Percentiles rank a stretch among this genome's conserved stretches.
Evolutionary conservation across 1,284 basidiomycete genomes (phyloP).

Genomic region (Cryptococcus sp.): DNA sequence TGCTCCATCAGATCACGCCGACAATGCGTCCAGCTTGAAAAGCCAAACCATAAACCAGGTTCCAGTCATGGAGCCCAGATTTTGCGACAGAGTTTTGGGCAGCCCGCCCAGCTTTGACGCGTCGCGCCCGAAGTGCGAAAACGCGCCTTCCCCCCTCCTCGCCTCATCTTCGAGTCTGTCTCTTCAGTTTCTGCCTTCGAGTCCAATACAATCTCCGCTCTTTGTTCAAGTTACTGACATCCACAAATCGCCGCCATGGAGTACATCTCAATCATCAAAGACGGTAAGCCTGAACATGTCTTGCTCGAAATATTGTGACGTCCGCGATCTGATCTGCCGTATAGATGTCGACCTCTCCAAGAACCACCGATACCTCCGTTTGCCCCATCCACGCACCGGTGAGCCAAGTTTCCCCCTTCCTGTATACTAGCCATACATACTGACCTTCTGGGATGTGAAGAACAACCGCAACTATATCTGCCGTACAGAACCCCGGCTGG

Average conservation of each 20-base stretch:
- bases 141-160: not conserved
- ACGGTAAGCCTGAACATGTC: constrained; percentile 7
- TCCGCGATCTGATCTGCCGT: not conserved
- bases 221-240: not conserved
- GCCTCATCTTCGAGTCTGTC: not conserved
- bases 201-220: no score
- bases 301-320: not conserved
- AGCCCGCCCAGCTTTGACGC: not conserved
- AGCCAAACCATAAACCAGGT: no score
- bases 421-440: not conserved
- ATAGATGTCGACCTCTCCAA: constrained; percentile 33
- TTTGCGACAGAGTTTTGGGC: not conserved
- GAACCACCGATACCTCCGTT: constrained; percentile 35
- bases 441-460: constrained; percentile 9
- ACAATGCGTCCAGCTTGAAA: no score
- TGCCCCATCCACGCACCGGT: constrained; percentile 48
- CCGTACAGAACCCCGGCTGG: constrained; percentile 16
- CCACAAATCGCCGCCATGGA: constrained; percentile 12
- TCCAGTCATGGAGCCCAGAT: not conserved
- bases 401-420: not conserved
- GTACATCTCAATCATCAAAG: constrained; percentile 21
- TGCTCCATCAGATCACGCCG: no score
- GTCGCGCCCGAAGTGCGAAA: no score
- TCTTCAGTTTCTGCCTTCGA: not conserved
- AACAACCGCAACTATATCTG: constrained; percentile 40